phyloP scores from a whole-genome alignment of 305 asterid genomes.

The Fraxinus nigra region DNA sequence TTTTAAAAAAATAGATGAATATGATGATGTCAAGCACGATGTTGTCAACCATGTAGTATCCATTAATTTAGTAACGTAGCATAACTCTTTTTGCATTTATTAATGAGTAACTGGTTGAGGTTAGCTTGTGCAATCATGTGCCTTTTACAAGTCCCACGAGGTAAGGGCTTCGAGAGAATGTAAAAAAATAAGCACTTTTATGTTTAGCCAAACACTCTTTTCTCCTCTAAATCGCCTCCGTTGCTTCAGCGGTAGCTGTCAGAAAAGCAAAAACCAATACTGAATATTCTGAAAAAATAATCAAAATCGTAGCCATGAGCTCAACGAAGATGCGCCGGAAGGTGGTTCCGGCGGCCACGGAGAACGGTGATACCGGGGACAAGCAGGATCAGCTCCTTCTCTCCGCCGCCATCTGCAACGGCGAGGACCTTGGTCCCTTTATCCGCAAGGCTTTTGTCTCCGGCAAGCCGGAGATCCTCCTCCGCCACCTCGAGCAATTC shows the following conservation, averaged over 20 bases:
- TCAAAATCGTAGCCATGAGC: constrained; percentile 38
- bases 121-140: too few relatives aligned
- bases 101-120: too few relatives aligned
- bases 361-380: constrained; percentile 73
- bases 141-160: too few relatives aligned
- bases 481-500: constrained; percentile 75
- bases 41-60: too few relatives aligned
- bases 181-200: too few relatives aligned
- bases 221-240: constrained; percentile 46
- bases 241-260: constrained; percentile 35
- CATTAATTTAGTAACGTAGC: too few relatives aligned
- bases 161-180: too few relatives aligned
- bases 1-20: too few relatives aligned
- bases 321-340: constrained; percentile 73
- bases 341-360: constrained; percentile 61
- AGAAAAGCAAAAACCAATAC: background rate
- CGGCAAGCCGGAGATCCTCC: constrained; percentile 83
- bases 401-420: constrained; percentile 87
- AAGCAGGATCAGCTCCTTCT: constrained; percentile 90
- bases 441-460: constrained; percentile 81
- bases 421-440: constrained; percentile 86
- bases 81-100: too few relatives aligned
- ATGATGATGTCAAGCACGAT: too few relatives aligned
- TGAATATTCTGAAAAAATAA: background rate
- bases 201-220: too few relatives aligned